Percentiles rank a stretch among this genome's conserved stretches.
phyloP scores from a whole-genome alignment of 2,329 filamentous ascomycete species.

The Polytolypa hystricis region DNA sequence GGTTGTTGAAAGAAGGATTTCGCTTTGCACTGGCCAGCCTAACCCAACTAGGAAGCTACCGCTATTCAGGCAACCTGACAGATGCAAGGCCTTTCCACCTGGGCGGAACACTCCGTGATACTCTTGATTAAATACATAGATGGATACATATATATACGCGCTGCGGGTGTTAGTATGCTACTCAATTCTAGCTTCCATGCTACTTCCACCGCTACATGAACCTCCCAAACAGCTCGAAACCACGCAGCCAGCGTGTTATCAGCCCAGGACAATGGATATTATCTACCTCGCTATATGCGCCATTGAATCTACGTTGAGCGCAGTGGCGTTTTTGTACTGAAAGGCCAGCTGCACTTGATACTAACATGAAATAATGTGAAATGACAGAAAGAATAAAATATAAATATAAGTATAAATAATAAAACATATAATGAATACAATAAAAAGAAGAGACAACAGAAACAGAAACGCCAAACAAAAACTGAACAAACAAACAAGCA shows the following conservation, averaged over 20 bases:
- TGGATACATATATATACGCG: background rate
- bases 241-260: background rate
- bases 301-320: background rate
- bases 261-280: background rate
- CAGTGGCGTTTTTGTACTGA: too few relatives aligned
- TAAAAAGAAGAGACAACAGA: background rate
- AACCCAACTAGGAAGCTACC: too few relatives aligned
- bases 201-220: too few relatives aligned
- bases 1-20: too few relatives aligned
- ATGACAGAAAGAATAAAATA: background rate
- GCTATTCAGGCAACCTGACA: too few relatives aligned
- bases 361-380: background rate
- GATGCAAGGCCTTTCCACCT: too few relatives aligned
- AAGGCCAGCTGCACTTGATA: background rate
- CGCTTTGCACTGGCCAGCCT: too few relatives aligned
- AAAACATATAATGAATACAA: background rate
- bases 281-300: background rate
- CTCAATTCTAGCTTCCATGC: too few relatives aligned
- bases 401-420: background rate
- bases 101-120: too few relatives aligned
- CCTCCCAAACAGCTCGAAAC: background rate
- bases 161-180: background rate
- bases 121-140: too few relatives aligned
- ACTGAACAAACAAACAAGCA: background rate
- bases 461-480: background rate